These are phyloP conservation scores for Gaertneriomyces semiglobifer DNA, from an alignment of 192 early-diverging fungal species.

Conservation along the genomic window DNA sequence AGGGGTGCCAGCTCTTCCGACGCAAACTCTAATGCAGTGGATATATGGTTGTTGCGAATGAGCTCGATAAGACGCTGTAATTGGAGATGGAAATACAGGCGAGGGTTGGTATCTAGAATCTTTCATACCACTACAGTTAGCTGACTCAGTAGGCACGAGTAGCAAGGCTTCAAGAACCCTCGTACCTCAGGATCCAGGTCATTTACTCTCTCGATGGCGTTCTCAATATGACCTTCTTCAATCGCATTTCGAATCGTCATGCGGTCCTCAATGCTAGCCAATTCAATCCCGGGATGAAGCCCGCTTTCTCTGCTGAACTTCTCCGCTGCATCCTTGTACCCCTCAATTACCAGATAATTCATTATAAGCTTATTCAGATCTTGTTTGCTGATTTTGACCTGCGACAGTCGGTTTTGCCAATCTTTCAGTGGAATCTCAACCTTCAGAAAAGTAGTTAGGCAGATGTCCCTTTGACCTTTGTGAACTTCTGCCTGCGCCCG, in stretches of 20 bases:
- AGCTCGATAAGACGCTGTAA: constrained; percentile 96
- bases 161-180: not conserved
- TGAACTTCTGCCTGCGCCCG: too few relatives aligned
- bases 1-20: constrained; percentile 96
- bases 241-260: constrained; percentile 93
- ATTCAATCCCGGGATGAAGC: constrained; percentile 72
- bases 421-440: constrained; percentile 50
- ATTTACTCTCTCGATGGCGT: constrained; percentile 96
- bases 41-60: constrained; percentile 75
- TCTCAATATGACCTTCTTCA: constrained; percentile 82
- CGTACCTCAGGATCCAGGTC: constrained; percentile 95
- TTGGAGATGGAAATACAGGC: constrained; percentile 92
- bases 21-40: constrained; percentile 91
- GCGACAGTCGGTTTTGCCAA: constrained; percentile 78
- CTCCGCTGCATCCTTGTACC: constrained; percentile 98
- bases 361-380: constrained; percentile 97
- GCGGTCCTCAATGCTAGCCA: constrained; percentile 87
- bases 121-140: constrained; percentile 22
- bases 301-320: constrained; percentile 90
- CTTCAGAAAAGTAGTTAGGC: too few relatives aligned
- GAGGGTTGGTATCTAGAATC: constrained; percentile 92
- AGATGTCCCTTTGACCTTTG: too few relatives aligned
- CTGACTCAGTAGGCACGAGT: not conserved
- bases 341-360: constrained; percentile 98
- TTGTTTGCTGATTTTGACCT: constrained; percentile 79